phyloP scores from a whole-genome alignment of 345 rosid genomes.

The Eucalyptus pauciflora region DNA sequence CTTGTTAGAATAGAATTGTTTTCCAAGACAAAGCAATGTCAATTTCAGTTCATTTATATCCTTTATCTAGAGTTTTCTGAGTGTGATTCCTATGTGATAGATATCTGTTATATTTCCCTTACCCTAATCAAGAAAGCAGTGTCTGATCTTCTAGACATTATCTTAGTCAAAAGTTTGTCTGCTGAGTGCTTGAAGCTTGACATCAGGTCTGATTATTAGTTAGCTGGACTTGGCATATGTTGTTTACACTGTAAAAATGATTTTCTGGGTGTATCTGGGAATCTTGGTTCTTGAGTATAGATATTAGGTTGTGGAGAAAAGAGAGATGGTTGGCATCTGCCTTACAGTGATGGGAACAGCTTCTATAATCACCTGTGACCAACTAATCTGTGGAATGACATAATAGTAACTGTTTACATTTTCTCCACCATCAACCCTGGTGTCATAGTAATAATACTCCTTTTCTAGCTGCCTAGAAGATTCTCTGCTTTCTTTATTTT shows the following conservation, averaged over 20 bases:
- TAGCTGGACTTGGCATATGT: neutral
- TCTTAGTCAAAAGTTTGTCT: neutral
- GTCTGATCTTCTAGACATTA: neutral
- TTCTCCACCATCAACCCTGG: neutral
- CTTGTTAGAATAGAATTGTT: neutral
- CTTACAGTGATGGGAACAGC: neutral
- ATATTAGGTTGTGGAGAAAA: neutral
- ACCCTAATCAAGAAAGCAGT: neutral
- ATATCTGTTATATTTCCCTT: neutral
- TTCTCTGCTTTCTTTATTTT: neutral
- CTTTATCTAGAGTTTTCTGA: neutral
- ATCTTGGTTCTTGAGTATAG: neutral
- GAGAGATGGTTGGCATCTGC: neutral
- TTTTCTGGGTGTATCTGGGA: neutral
- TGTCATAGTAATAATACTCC: neutral
- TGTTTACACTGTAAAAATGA: neutral
- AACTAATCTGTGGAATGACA: neutral
- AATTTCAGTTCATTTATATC: neutral
- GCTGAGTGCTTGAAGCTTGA: neutral
- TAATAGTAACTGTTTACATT: neutral
- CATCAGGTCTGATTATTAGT: neutral
- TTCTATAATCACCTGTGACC: neutral
- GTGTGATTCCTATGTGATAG: neutral
- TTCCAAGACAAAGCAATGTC: neutral
- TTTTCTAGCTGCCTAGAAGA: neutral